A percentile compares a stretch with the other conserved stretches of the same genome.
phyloP scores from a whole-genome alignment of 164 flowering plant genomes.

The Piper longum region DNA sequence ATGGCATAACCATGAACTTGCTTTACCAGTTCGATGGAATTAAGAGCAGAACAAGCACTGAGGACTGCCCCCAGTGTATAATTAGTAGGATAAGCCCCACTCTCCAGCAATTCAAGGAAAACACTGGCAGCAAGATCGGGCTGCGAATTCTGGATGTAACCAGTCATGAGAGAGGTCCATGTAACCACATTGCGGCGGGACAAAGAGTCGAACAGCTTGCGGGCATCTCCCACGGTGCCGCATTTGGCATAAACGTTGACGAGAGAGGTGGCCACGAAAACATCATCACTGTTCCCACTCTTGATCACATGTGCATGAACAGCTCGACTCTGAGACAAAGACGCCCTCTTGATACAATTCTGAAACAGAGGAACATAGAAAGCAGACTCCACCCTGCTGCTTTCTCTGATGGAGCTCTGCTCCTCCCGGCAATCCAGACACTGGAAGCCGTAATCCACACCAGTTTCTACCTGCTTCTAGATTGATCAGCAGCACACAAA shows the following conservation, averaged over 20 bases:
- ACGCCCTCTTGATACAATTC: slow-evolving; percentile 37
- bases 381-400: slow-evolving; percentile 21
- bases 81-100: slow-evolving; percentile 57
- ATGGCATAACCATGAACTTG: slow-evolving; percentile 58
- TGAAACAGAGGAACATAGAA: slow-evolving; percentile 46
- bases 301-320: slow-evolving; percentile 59
- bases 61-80: slow-evolving; percentile 48
- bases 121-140: slow-evolving; percentile 38
- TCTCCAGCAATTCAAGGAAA: slow-evolving; percentile 47
- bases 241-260: slow-evolving; percentile 66
- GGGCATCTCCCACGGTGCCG: slow-evolving; percentile 48
- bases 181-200: slow-evolving; percentile 42
- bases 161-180: slow-evolving; percentile 72
- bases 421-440: slow-evolving; percentile 39
- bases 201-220: slow-evolving; percentile 41
- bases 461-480: too few relatives aligned
- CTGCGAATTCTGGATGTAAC: slow-evolving; percentile 46
- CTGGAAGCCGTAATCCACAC: slow-evolving; percentile 1
- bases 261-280: slow-evolving; percentile 39
- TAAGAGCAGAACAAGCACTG: slow-evolving; percentile 49
- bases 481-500: too few relatives aligned
- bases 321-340: slow-evolving; percentile 25
- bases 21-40: slow-evolving; percentile 27
- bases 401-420: slow-evolving; percentile 25
- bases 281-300: slow-evolving; percentile 38